Evolutionary conservation across 257 asterid genomes (phyloP), one percentile per base, ranked within the genome.

Genomic region (Fraxinus anomala): DNA sequence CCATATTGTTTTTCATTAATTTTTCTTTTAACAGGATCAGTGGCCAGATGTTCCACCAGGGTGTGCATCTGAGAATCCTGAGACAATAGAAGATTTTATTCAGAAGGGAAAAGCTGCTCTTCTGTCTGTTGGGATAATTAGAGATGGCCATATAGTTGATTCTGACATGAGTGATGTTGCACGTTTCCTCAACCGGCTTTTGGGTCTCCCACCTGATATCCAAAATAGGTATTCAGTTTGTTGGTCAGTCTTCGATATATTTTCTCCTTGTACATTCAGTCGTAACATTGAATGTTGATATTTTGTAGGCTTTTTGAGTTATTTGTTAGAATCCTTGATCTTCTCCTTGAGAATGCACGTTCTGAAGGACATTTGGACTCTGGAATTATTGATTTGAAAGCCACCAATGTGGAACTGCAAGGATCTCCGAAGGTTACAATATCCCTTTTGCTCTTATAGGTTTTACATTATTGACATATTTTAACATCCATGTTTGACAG

Each of bases 81-180:
- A 90, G 23, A 84, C 93, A 75, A 83, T 86, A 68, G 85, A 85
- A 68, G 96, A 92, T 67, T 91, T 93, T 82, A 85, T 90, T 78
- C 78, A 87, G 83, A 89, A 89, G 87, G 98, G 92, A 83, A 88
- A 83, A 87, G 94, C 96, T 82, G 98, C 97, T 34, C 96, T 95
- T 85, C 87, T 89, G 40, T 91, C 99, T 79, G 99, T 95, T 73
- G 99, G 97, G 82, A 90, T 95, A 82, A 84, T 93, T 68, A 88
- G 96, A 85, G 99, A 91, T 79, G 98, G 99, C 16, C 97, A 92
- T 37, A 88, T 95, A 83, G 89, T 86, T 80, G 99, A 95, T 82
- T 91, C 98, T 68, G 97, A 95, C 85, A 93, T 91, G 99, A 93
- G 90, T 67, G 98, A 95, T 85, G 98, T 95, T 76, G 98, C 97